Evolutionary conservation across 2,329 filamentous ascomycete genomes (phyloP).

Genomic region (Chaetomium strumarium): DNA sequence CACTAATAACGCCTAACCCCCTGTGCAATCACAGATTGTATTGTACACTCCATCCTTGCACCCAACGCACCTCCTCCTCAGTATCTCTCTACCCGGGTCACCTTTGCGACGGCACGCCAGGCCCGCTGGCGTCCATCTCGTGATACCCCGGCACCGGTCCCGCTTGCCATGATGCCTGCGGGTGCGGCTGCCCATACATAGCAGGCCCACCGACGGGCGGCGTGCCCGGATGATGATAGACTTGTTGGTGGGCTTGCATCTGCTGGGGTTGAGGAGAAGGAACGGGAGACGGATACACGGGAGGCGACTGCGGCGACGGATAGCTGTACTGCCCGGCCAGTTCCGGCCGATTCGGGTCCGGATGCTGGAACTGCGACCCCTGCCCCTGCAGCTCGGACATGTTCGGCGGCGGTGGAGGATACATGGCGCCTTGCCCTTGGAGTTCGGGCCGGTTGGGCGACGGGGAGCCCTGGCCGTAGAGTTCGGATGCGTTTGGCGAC

Average conservation of each 20-base stretch:
- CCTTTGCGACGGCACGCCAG: neutral
- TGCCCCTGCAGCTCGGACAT: conserved; percentile 21
- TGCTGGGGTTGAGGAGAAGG: neutral
- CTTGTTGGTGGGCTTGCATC: neutral
- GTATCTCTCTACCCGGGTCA: neutral
- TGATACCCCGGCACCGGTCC: conserved; percentile 34
- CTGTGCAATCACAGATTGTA: neutral
- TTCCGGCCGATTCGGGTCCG: conserved; percentile 15
- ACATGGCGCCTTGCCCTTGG: conserved; percentile 13
- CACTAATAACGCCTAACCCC: neutral
- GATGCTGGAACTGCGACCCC: conserved; percentile 14
- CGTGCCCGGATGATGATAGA: neutral
- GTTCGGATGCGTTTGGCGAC: conserved; percentile 13
- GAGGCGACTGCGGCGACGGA: neutral
- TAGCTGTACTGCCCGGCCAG: conserved; percentile 12
- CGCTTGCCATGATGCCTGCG: conserved; percentile 31
- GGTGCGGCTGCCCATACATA: conserved; percentile 13
- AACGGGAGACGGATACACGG: too few species aligned
- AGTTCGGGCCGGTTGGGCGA: conserved; percentile 14
- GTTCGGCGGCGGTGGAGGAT: neutral
- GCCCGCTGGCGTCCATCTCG: conserved; percentile 23
- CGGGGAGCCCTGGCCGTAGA: conserved; percentile 15
- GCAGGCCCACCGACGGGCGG: neutral
- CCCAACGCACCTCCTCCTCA: neutral
- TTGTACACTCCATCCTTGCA: neutral